Evolutionary conservation across 1,284 basidiomycete species (phyloP).

Genomic region (Puccinia horiana): DNA sequence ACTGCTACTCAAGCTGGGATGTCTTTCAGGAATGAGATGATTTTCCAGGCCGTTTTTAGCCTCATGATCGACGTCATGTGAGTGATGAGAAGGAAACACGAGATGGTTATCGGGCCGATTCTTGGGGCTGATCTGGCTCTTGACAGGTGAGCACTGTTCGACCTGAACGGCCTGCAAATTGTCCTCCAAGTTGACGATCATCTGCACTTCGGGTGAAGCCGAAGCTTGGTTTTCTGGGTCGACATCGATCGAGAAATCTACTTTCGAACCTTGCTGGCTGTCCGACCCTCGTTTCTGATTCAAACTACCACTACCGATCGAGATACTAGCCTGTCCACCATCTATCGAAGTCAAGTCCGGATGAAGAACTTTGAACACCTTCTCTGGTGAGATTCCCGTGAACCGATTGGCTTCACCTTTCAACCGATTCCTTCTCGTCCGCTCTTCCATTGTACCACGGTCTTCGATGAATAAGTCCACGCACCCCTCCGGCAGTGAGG

Average conservation of each 20-base stretch:
- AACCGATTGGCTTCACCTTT: slow-evolving; percentile 48
- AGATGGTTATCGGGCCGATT: background rate
- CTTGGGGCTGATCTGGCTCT: background rate
- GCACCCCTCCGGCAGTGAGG: slow-evolving; percentile 35
- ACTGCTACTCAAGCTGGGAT: too few relatives aligned
- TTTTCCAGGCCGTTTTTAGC: background rate
- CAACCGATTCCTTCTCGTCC: slow-evolving; percentile 18
- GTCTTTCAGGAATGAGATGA: background rate
- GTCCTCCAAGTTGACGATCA: slow-evolving; percentile 20
- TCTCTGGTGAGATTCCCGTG: slow-evolving; percentile 27
- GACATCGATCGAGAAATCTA: background rate
- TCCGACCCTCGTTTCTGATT: background rate
- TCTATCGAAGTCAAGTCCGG: background rate
- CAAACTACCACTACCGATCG: background rate
- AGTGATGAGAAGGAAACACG: background rate
- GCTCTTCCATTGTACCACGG: slow-evolving; percentile 11
- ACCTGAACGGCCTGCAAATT: slow-evolving; percentile 15
- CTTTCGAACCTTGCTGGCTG: background rate
- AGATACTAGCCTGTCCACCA: background rate
- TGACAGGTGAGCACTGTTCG: background rate
- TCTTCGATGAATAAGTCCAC: slow-evolving; percentile 39
- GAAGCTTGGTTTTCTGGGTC: background rate
- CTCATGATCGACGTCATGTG: background rate
- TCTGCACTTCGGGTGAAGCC: background rate
- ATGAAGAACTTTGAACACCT: slow-evolving; percentile 42